Base-by-base conservation (phyloP, 176 grass and related monocot species). In the Bolboschoenus planiculmis region DNA sequence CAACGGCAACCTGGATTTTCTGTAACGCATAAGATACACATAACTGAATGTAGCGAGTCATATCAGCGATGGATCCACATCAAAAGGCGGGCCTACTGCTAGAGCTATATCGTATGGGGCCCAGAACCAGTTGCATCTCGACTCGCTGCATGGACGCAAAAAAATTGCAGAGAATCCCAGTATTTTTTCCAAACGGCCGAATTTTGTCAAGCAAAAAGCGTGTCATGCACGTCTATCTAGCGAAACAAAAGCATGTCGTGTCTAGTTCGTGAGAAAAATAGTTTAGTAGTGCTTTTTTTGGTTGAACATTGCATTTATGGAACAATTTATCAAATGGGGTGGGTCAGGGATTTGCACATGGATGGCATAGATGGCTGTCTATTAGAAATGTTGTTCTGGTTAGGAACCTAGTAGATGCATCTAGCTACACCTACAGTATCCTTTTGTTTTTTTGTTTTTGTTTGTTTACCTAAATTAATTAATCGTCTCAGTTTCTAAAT, bases 291-390 rank as follows among this genome's bases (percentile, higher is more conserved):
- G 77, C 51, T 36, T 24, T 18, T 55, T 58, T 79, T 35, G 77
- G 54, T 79, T 10, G 77, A 79, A 79, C 77, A 79, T 58, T 56
- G 46, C 77, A 79, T 79, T 79, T 56, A 57, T 36, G 31, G 58
- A 42, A 63, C 39, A 60, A 60, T 46, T 57, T 59, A 40, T 37
- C 33, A 43, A 42, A 37, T 63, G 34, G 16, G 39, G 78, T 81
- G 63, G 78, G 33, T 35, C 78, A 81, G n/a, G 40, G 10, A n/a
- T 43, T 46, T 81, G 36, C 78, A 59, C 78, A 60, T 81, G 78
- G 21, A 26, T 59, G 16, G 9, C 10, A 7, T 10, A 42, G 7
- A 44, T 37, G 4, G 15, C 57, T 81, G 78, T 81, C 34, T 80
- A 54, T 21, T 50, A 3, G 18, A 39, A 54, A 80, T 56, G 18